Base-by-base conservation (phyloP, 2,329 filamentous ascomycete species). In the Zymoseptoria passerinii region DNA sequence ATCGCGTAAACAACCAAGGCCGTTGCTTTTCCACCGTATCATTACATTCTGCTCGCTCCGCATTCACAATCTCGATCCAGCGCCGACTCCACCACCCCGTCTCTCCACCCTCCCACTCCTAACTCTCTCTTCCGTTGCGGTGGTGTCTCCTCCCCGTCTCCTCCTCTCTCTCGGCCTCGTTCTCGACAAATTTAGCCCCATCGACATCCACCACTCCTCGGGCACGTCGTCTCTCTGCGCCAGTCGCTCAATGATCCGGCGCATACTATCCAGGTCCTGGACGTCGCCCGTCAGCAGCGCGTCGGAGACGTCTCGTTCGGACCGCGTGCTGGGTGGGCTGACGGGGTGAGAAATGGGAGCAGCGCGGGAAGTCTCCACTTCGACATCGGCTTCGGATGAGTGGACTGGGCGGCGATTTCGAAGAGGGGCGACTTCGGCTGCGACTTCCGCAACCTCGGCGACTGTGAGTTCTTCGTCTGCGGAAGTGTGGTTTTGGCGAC, bases 181-280 rank as follows among this genome's bases (percentile, higher is more conserved):
- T 3, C 68, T 62, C 19, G 66, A 69, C 5, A 69, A 48, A 27
- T 68, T 70, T 58, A 78, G 62, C 10, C 76, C 76, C 18, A 77
- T 74, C 19, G 72, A 75, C 55, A 72, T 73, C 90, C 90, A 95
- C 84, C 87, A 92, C 63, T 90, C 85, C 61, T 94, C 89, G 0
- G 89, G 87, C 56, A 94, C 87, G 66, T 92, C 88, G 68, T 89
- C 82, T 23, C 88, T 78, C 18, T 82, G 80, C 35, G 86, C 83
- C 56, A 95, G 78, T 50, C 83, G 81, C 65, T 86, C 83, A 40
- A 94, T 79, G 52, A 95, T 87, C 54, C 80, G 80, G 65, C 89
- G 86, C 81, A 92, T 87, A 51, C 85, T 83, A 20, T 82, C 79
- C 27, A 88, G 72, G 66, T 78, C 75, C 5, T 66, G 60, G 10